A percentile compares a stretch with the other conserved stretches of the same genome.
These are phyloP conservation scores for Pinus albicaulis DNA, from an alignment of 75 land plant species.

Conservation along the genomic window DNA sequence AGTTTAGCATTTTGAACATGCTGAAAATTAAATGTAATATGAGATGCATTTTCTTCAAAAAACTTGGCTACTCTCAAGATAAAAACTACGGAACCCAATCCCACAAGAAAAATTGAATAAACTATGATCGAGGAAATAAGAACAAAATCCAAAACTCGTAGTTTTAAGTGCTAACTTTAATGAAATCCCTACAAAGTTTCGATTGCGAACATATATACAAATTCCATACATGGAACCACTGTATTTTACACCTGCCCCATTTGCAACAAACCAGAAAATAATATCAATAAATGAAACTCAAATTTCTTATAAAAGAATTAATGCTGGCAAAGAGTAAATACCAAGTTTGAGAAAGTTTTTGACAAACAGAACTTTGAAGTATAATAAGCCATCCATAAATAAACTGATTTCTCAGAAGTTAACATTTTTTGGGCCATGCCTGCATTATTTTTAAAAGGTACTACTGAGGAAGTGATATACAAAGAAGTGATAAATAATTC, in stretches of 20 bases:
- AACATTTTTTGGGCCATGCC: neutral
- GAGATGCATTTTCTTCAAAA: neutral
- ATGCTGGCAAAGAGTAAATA: too few species aligned
- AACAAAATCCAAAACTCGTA: too few species aligned
- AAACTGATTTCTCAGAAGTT: neutral
- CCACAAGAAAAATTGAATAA: neutral
- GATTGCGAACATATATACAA: too few species aligned
- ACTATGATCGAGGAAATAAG: neutral
- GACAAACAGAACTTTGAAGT: too few species aligned
- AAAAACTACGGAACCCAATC: neutral
- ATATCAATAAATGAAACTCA: too few species aligned
- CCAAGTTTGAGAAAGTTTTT: too few species aligned
- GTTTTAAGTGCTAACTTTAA: too few species aligned
- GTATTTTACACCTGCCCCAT: too few species aligned
- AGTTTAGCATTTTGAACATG: neutral
- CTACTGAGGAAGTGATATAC: slow-evolving; percentile 1
- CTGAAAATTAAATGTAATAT: neutral
- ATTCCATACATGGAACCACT: too few species aligned
- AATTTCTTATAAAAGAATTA: too few species aligned
- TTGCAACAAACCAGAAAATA: too few species aligned
- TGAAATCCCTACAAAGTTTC: too few species aligned
- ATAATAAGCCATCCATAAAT: neutral
- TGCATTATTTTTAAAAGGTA: neutral
- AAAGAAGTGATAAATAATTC: neutral
- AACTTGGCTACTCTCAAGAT: neutral